A percentile compares a stretch with the other conserved stretches of the same genome.
Evolutionary conservation across 805 yeast species (phyloP).

Genomic region (Candida ulmi): DNA sequence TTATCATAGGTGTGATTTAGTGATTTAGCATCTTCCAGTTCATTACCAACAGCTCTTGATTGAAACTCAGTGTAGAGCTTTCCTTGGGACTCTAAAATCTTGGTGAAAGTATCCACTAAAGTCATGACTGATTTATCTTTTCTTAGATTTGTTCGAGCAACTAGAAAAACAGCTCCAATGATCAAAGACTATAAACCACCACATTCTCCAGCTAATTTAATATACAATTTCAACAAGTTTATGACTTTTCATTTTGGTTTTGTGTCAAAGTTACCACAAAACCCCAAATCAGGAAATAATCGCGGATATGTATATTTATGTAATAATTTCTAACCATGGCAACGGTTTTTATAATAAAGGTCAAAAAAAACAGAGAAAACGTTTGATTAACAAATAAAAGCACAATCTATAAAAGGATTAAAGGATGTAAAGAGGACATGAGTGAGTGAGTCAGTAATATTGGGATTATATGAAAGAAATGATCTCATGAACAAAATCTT

Average conservation of each 20-base stretch:
- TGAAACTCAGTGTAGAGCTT: not conserved
- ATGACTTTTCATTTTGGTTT: not conserved
- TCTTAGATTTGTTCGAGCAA: too few species aligned
- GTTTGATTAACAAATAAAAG: too few species aligned
- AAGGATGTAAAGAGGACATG: too few species aligned
- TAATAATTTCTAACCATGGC: not conserved
- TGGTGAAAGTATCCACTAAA: not conserved
- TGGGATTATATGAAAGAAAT: conserved; percentile 32
- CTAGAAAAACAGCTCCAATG: too few species aligned
- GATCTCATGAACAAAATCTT: conserved; percentile 56
- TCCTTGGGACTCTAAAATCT: not conserved
- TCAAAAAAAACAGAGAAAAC: too few species aligned
- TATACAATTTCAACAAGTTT: too few species aligned
- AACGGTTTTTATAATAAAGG: too few species aligned
- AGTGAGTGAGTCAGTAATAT: too few species aligned
- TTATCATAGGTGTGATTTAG: conserved; percentile 3
- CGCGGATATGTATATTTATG: not conserved
- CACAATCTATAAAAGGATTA: too few species aligned
- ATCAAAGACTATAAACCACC: too few species aligned
- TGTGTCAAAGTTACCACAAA: not conserved
- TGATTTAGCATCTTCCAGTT: not conserved
- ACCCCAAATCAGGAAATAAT: not conserved
- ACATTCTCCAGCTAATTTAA: too few species aligned
- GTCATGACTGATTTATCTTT: too few species aligned
- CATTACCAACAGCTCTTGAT: not conserved